phyloP scores from a whole-genome alignment of 176 grass and related monocot genomes.

The sorghum (Sorghum bicolor) region DNA sequence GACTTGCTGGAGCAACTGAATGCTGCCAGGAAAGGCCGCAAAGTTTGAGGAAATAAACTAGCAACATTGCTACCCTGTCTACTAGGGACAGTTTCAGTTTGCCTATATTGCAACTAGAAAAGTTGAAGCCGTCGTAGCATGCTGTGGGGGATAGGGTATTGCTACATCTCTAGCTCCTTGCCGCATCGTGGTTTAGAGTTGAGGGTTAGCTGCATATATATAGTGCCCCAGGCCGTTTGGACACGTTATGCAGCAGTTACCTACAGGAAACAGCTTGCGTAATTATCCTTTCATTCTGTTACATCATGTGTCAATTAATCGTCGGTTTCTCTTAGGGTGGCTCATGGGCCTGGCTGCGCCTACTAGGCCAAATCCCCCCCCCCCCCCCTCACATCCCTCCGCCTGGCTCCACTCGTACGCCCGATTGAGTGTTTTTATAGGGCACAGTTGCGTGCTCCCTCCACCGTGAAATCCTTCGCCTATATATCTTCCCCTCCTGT shows the following conservation, averaged over 20 bases:
- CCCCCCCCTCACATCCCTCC: no score
- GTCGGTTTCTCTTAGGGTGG: not conserved
- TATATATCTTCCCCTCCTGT: no score
- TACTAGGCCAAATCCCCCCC: no score
- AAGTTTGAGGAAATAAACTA: constrained; percentile 37
- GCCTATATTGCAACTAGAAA: not conserved
- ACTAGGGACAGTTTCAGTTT: not conserved
- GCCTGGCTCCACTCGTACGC: no score
- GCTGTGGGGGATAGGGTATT: not conserved
- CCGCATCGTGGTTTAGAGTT: not conserved
- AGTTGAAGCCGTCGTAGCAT: not conserved
- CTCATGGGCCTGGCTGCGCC: no score
- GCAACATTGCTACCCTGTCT: not conserved
- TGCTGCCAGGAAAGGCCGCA: constrained; percentile 39
- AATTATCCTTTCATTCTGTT: not conserved
- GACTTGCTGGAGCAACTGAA: constrained; percentile 64
- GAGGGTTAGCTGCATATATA: not conserved
- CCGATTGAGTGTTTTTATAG: no score
- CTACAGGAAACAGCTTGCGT: not conserved
- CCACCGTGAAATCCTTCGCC: no score
- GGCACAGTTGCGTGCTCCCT: no score
- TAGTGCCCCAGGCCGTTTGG: not conserved
- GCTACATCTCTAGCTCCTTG: not conserved
- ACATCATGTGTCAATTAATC: no score
- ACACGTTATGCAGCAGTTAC: not conserved